Evolutionary conservation across 805 yeast species (phyloP).

Genomic region (Candida nemodendra): DNA sequence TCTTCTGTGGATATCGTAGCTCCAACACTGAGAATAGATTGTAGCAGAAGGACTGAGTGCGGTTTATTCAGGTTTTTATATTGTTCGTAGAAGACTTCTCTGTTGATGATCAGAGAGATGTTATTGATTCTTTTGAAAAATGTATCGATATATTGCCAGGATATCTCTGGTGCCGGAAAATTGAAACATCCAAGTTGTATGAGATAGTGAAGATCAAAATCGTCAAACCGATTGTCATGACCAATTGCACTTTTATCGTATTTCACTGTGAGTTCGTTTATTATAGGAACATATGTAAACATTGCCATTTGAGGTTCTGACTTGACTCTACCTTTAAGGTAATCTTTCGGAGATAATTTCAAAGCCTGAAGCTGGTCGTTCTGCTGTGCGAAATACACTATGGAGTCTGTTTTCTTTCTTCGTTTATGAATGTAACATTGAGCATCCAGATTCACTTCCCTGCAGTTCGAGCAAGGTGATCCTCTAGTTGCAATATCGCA

Average conservation of each 20-base stretch:
- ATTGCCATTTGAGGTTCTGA: conserved; percentile 9
- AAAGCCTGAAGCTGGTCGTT: conserved; percentile 13
- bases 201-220: conserved; percentile 58
- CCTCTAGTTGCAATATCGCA: conserved; percentile 59
- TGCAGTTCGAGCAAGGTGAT: conserved; percentile 60
- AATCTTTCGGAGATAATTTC: conserved; percentile 13
- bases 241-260: conserved; percentile 15
- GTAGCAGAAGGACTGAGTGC: conserved; percentile 59
- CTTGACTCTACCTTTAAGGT: conserved; percentile 6
- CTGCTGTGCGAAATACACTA: conserved; percentile 14
- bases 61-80: conserved; percentile 54
- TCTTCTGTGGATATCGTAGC: conserved; percentile 57
- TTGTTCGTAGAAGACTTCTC: conserved; percentile 54
- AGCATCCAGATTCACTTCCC: conserved; percentile 63
- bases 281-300: conserved; percentile 8
- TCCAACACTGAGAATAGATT: conserved; percentile 67
- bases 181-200: conserved; percentile 66
- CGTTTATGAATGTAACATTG: conserved; percentile 63
- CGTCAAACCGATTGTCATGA: conserved; percentile 18
- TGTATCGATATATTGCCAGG: conserved; percentile 56
- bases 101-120: conserved; percentile 60
- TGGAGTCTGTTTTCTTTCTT: conserved; percentile 16
- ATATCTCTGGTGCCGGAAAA: conserved; percentile 60
- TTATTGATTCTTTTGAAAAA: conserved; percentile 69
- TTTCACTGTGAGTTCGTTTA: conserved; percentile 10